phyloP scores from a whole-genome alignment of 148 eudicot genomes.

The Vaccinium myrtillus region DNA sequence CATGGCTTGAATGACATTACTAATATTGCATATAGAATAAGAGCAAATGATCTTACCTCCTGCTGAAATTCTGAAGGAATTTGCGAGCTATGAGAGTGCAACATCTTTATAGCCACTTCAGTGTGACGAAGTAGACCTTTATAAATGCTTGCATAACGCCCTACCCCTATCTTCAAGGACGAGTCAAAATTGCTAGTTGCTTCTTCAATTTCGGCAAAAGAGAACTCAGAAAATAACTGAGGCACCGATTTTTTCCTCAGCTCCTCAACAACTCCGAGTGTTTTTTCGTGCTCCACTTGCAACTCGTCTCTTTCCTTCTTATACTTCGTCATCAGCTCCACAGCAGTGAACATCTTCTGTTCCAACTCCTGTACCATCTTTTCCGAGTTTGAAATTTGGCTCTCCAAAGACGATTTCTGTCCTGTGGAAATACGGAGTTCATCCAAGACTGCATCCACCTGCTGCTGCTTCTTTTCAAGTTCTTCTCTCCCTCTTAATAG shows the following conservation, averaged over 20 bases:
- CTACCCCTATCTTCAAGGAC: constrained; percentile 75
- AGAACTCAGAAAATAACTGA: constrained; percentile 52
- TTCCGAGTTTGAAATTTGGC: constrained; percentile 49
- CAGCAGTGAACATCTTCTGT: constrained; percentile 62
- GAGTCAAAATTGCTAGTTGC: constrained; percentile 60
- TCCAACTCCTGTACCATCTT: constrained; percentile 52
- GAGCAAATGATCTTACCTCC: constrained; percentile 53
- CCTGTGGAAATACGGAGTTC: constrained; percentile 46
- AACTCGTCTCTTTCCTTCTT: constrained; percentile 70
- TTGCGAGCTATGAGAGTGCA: constrained; percentile 50
- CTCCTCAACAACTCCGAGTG: constrained; percentile 51
- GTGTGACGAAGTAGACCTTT: constrained; percentile 67
- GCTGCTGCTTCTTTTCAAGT: constrained; percentile 40
- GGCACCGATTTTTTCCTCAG: constrained; percentile 35
- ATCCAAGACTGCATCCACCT: constrained; percentile 32
- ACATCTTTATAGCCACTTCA: constrained; percentile 76
- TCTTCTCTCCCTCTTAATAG: constrained; percentile 47
- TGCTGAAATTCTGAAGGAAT: constrained; percentile 71
- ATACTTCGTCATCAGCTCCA: constrained; percentile 60
- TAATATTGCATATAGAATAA: not conserved
- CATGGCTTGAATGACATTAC: not conserved
- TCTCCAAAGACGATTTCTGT: constrained; percentile 51
- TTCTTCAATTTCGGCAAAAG: constrained; percentile 63
- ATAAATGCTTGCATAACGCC: constrained; percentile 71
- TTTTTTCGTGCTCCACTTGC: constrained; percentile 56